Conservation (phyloP, 139 green algal species). For the Tetraselmis chui region DNA sequence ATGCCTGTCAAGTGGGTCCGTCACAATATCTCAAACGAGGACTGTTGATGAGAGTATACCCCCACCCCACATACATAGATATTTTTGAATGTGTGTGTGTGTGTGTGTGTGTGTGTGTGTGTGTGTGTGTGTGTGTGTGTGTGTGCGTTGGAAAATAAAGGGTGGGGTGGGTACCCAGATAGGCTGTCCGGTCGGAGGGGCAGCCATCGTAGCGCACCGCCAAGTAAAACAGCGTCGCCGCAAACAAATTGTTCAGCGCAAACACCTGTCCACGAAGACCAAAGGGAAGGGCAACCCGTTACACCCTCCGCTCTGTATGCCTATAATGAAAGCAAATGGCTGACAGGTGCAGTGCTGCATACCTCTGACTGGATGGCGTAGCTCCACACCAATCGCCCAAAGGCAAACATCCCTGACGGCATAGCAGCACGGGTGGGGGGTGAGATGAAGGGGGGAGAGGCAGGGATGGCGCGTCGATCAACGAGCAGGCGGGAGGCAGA, state of each 20-base stretch:
- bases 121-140: no score
- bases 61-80: no score
- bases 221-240: slow-evolving; percentile 6
- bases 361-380: not conserved
- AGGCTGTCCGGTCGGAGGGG: not conserved
- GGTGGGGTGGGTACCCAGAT: not conserved
- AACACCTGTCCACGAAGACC: slow-evolving; percentile 17
- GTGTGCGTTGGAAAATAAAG: not conserved
- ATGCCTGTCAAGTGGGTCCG: no score
- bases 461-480: not conserved
- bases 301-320: no score
- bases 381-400: not conserved
- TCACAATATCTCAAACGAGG: no score
- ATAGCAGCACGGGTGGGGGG: no score
- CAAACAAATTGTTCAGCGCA: slow-evolving; percentile 14
- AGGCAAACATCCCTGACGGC: not conserved
- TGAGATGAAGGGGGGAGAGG: not conserved
- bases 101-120: no score
- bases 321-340: not conserved
- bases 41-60: no score
- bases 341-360: not conserved
- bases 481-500: not conserved
- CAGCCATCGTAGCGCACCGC: slow-evolving; percentile 1
- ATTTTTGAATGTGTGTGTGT: no score
- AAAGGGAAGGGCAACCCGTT: not conserved